Conservation (phyloP, 306 rosid species). For the Hippophae rhamnoides region DNA sequence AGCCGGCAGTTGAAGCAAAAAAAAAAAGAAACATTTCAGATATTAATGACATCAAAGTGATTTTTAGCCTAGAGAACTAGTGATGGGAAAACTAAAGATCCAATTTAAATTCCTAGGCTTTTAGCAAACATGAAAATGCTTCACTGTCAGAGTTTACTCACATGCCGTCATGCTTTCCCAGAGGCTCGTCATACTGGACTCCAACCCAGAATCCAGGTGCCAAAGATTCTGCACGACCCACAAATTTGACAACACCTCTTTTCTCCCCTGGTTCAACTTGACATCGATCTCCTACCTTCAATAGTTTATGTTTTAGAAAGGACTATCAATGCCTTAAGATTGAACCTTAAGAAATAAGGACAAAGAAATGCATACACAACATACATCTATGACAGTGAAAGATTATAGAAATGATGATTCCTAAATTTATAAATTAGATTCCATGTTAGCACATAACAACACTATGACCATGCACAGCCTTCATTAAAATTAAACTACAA, state of each 20-base stretch:
- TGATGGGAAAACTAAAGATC: not conserved
- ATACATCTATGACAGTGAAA: not conserved
- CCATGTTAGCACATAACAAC: no score
- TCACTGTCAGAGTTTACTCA: slow-evolving; percentile 28
- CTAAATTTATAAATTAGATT: no score
- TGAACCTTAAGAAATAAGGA: not conserved
- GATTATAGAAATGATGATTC: no score
- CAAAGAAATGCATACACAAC: not conserved
- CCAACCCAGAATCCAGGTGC: slow-evolving; percentile 96
- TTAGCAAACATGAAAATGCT: not conserved
- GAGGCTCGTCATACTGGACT: slow-evolving; percentile 88
- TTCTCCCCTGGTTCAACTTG: slow-evolving; percentile 87
- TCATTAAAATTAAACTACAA: no score
- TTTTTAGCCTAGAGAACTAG: no score
- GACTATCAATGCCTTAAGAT: not conserved
- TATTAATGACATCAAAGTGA: no score
- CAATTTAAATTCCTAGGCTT: not conserved
- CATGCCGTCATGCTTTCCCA: slow-evolving; percentile 96
- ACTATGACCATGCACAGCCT: no score
- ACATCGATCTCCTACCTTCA: slow-evolving; percentile 87
- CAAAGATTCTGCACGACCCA: slow-evolving; percentile 66
- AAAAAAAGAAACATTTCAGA: no score
- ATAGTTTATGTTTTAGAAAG: slow-evolving; percentile 11
- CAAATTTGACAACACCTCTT: slow-evolving; percentile 70
- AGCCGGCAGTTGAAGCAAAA: not conserved